A percentile compares a stretch with the other conserved stretches of the same genome.
Conservation (phyloP, 2,329 filamentous ascomycete genomes). For the Fusarium sp. region DNA sequence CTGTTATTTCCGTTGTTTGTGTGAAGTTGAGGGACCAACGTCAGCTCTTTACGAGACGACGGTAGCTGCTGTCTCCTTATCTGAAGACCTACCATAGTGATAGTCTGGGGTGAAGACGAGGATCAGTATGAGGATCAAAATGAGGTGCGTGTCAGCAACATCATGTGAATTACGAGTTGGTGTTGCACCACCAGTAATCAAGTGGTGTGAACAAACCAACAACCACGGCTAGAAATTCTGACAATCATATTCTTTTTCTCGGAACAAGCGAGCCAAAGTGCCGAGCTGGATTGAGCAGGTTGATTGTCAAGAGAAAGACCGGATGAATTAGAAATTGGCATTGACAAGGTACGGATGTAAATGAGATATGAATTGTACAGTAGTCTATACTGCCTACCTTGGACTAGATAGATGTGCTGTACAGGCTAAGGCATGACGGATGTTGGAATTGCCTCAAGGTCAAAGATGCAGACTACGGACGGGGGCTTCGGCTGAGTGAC, state of each 20-base stretch:
- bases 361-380: not conserved
- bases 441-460: slow-evolving; percentile 47
- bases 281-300: slow-evolving; percentile 13
- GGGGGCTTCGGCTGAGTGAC: slow-evolving; percentile 45
- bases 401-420: not conserved
- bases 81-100: not conserved
- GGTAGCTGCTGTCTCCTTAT: not conserved
- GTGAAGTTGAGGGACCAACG: slow-evolving; percentile 30
- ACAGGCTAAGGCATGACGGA: slow-evolving; percentile 14
- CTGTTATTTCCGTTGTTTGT: slow-evolving; percentile 5
- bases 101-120: not conserved
- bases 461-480: slow-evolving; percentile 10
- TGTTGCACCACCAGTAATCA: slow-evolving; percentile 28
- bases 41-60: not conserved
- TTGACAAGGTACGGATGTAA: slow-evolving; percentile 4
- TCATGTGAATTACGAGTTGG: slow-evolving; percentile 41
- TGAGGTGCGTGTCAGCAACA: slow-evolving; percentile 38
- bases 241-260: not conserved
- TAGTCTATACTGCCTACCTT: no score
- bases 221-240: not conserved
- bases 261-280: not conserved
- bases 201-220: slow-evolving; percentile 31
- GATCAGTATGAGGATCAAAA: slow-evolving; percentile 1
- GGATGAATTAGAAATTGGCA: slow-evolving; percentile 11
- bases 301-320: not conserved